Conservation (phyloP, 75 land plant species). For the Picea sitchensis region DNA sequence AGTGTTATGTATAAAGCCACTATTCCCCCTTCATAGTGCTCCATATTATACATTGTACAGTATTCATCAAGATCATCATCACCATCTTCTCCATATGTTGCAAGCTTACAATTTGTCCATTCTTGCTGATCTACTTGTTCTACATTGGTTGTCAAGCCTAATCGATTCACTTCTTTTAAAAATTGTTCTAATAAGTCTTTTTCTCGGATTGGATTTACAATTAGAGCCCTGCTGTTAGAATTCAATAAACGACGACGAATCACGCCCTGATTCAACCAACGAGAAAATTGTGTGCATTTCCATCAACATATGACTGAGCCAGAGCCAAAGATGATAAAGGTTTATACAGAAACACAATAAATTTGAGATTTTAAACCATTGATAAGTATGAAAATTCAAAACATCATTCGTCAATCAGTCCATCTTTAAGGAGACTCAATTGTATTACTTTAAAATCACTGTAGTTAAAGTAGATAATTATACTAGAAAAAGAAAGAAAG, state of each 20-base stretch:
- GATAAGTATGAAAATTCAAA: too few relatives aligned
- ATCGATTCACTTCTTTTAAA: constrained; percentile 12
- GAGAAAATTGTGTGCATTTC: too few relatives aligned
- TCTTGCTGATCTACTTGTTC: constrained; percentile 9
- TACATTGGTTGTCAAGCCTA: constrained; percentile 8
- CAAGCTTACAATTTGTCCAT: constrained; percentile 13
- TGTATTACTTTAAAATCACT: too few relatives aligned
- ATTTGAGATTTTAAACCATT: too few relatives aligned
- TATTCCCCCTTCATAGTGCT: constrained; percentile 24
- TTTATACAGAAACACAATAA: too few relatives aligned
- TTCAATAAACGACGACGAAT: constrained; percentile 10
- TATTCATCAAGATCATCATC: constrained; percentile 7
- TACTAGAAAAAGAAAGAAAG: too few relatives aligned
- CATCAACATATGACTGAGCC: too few relatives aligned
- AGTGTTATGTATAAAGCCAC: constrained; percentile 12
- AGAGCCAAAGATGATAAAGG: too few relatives aligned
- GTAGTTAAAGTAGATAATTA: too few relatives aligned
- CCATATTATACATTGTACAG: constrained; percentile 14
- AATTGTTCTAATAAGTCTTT: neutral
- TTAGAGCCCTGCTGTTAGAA: constrained; percentile 1
- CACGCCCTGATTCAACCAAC: constrained; percentile 1
- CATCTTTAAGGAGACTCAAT: too few relatives aligned
- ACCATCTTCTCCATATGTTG: neutral
- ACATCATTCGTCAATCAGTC: too few relatives aligned
- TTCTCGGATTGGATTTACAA: constrained; percentile 19